Conservation (phyloP, 495 filamentous ascomycete genomes). For the Hyaloscypha bicolor region DNA sequence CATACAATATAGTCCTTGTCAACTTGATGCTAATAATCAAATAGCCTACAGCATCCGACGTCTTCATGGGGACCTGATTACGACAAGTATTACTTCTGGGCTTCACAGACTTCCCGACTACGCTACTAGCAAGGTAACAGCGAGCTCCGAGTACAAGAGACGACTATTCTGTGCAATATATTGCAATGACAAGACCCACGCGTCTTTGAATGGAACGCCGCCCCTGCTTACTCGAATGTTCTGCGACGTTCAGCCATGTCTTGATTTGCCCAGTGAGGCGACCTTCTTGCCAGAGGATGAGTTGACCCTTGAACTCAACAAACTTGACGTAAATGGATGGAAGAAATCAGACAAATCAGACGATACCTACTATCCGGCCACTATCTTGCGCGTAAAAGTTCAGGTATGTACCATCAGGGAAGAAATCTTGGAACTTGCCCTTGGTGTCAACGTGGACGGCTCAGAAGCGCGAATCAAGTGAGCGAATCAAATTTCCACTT, state of each 20-base stretch:
- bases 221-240: conserved; percentile 25
- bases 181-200: conserved; percentile 25
- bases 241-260: conserved; percentile 25
- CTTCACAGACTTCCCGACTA: conserved; percentile 29
- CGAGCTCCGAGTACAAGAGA: conserved; percentile 25
- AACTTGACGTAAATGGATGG: conserved; percentile 29
- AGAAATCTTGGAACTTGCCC: conserved; percentile 31
- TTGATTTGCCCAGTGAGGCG: conserved; percentile 24
- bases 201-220: conserved; percentile 27
- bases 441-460: conserved; percentile 22
- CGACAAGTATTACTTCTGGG: conserved; percentile 24
- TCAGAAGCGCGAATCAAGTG: conserved; percentile 25
- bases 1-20: not conserved
- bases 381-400: conserved; percentile 16
- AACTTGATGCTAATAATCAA: not conserved
- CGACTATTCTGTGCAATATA: conserved; percentile 26
- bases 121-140: conserved; percentile 18
- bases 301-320: conserved; percentile 10
- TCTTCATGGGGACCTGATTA: conserved; percentile 27
- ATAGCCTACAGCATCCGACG: conserved; percentile 25
- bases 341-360: conserved; percentile 2
- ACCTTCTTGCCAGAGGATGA: conserved; percentile 16
- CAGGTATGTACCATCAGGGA: conserved; percentile 23
- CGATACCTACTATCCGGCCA: conserved; percentile 7
- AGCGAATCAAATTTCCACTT: not conserved